A percentile compares a stretch with the other conserved stretches of the same genome.
phyloP scores from a whole-genome alignment of 345 rosid species.

The Lepidium sativum region DNA sequence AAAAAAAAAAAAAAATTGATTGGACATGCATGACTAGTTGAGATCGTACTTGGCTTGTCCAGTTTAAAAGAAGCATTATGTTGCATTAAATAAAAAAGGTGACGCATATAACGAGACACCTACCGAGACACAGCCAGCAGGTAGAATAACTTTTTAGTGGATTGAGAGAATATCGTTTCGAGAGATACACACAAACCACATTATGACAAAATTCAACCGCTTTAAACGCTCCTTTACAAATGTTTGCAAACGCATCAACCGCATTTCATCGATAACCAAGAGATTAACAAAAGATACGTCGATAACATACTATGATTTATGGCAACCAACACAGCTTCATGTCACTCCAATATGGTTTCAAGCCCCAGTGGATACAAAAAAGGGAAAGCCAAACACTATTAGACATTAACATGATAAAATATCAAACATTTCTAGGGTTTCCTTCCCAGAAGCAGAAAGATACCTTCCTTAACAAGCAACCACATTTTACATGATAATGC shows the following conservation, averaged over 20 bases:
- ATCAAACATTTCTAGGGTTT: background rate
- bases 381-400: background rate
- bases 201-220: slow-evolving; percentile 18
- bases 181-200: slow-evolving; percentile 19
- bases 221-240: background rate
- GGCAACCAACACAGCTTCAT: slow-evolving; percentile 1
- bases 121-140: slow-evolving; percentile 19
- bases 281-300: background rate
- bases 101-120: slow-evolving; percentile 29
- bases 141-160: slow-evolving; percentile 24
- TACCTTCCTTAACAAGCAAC: slow-evolving; percentile 8
- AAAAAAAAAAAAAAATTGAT: background rate
- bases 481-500: slow-evolving; percentile 19
- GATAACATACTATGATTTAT: background rate
- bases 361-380: background rate
- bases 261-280: background rate
- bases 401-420: background rate
- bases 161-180: slow-evolving; percentile 18
- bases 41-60: background rate
- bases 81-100: slow-evolving; percentile 19
- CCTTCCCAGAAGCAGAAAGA: background rate
- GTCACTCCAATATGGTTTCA: too few species aligned
- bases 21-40: slow-evolving; percentile 2
- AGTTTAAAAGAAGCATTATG: background rate
- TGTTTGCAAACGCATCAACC: background rate